Evolutionary conservation across 345 rosid genomes (phyloP).

Genomic region (Salix exigua): DNA sequence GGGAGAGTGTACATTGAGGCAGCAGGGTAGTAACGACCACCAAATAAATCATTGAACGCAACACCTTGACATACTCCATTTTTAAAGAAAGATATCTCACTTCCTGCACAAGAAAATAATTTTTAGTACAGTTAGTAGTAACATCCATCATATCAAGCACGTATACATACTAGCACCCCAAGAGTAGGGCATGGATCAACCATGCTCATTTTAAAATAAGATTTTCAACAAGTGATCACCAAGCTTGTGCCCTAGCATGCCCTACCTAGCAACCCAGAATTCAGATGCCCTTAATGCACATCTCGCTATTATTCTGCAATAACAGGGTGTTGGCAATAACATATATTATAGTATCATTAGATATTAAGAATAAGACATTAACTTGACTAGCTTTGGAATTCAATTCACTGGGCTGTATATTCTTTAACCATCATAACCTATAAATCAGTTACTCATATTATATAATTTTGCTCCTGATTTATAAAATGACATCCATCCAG

Average conservation of each 20-base stretch:
- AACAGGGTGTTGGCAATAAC: too few species aligned
- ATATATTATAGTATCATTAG: too few species aligned
- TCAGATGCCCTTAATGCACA: too few species aligned
- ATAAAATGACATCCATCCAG: too few species aligned
- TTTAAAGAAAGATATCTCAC: conserved; percentile 92
- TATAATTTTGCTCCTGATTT: too few species aligned
- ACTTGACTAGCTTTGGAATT: too few species aligned
- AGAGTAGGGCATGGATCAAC: background rate
- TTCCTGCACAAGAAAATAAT: conserved; percentile 45
- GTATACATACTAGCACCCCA: background rate
- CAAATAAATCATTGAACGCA: conserved; percentile 77
- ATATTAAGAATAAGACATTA: too few species aligned
- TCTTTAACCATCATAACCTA: too few species aligned
- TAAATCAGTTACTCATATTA: too few species aligned
- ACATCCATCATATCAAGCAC: background rate
- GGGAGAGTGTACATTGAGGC: conserved; percentile 99
- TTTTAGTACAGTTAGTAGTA: background rate
- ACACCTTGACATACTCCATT: conserved; percentile 87
- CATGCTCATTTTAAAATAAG: background rate
- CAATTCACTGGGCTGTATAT: too few species aligned
- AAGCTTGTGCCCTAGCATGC: background rate
- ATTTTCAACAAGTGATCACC: background rate
- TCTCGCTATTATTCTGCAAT: too few species aligned
- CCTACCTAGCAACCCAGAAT: background rate
- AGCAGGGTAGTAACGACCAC: conserved; percentile 92